These are phyloP conservation scores for Solanum tarapatanum DNA, from an alignment of 257 asterid genomes.

Conservation along the genomic window DNA sequence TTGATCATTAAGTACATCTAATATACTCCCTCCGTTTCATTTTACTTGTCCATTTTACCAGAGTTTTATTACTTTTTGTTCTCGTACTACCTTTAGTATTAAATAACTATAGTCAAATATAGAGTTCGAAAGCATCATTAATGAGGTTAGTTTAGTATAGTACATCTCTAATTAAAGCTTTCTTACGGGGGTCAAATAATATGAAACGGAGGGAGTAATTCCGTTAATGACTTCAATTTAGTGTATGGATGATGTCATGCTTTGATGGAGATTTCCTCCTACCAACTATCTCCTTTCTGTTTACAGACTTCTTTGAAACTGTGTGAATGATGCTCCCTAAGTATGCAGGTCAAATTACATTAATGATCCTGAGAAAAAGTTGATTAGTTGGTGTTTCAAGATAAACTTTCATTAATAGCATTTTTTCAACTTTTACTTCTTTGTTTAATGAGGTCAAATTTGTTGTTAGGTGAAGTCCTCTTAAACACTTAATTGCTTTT, in stretches of 20 bases:
- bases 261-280: background rate
- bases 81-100: background rate
- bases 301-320: background rate
- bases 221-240: background rate
- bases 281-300: background rate
- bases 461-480: background rate
- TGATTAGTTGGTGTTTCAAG: background rate
- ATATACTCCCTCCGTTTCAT: background rate
- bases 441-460: background rate
- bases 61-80: background rate
- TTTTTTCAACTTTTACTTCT: background rate
- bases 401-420: background rate
- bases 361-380: background rate
- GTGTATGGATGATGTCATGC: background rate
- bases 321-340: background rate
- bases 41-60: background rate
- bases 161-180: background rate
- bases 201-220: background rate
- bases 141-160: background rate
- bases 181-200: background rate
- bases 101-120: background rate
- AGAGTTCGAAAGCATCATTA: background rate
- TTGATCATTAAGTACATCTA: background rate
- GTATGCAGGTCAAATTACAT: background rate
- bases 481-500: background rate